A percentile compares a stretch with the other conserved stretches of the same genome.
Conservation (phyloP, 1,139 yeast species). For the Insectozyma bohioensis region DNA sequence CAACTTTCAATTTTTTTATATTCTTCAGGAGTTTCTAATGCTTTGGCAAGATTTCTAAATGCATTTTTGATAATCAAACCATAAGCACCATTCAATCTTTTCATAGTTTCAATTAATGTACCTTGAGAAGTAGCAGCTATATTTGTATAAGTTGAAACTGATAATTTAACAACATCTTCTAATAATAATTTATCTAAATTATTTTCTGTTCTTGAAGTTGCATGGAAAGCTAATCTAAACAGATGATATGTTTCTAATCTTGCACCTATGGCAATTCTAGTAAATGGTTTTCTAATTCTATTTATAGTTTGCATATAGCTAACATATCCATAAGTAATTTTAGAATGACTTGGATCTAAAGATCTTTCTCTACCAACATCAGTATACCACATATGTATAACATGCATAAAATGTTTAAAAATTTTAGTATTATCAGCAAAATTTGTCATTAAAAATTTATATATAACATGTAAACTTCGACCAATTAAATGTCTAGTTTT, state of each 20-base stretch:
- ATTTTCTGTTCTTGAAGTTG: constrained; percentile 73
- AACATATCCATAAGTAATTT: constrained; percentile 35
- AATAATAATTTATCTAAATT: constrained; percentile 64
- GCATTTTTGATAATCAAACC: constrained; percentile 48
- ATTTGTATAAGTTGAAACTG: constrained; percentile 71
- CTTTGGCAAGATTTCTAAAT: constrained; percentile 49
- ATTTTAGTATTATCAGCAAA: constrained; percentile 70
- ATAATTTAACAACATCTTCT: constrained; percentile 64
- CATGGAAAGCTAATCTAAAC: constrained; percentile 70
- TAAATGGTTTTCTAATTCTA: constrained; percentile 64
- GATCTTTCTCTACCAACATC: constrained; percentile 79
- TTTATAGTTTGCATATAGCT: constrained; percentile 42
- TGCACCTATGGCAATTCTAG: constrained; percentile 76
- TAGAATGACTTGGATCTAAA: constrained; percentile 53
- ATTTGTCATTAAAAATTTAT: constrained; percentile 46
- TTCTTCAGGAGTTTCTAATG: constrained; percentile 51
- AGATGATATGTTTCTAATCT: constrained; percentile 78
- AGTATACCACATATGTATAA: constrained; percentile 76
- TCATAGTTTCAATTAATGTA: constrained; percentile 68
- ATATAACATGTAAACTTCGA: constrained; percentile 60
- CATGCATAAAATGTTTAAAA: constrained; percentile 64
- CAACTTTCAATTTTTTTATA: constrained; percentile 67
- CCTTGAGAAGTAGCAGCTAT: constrained; percentile 72
- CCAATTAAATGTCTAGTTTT: constrained; percentile 65
- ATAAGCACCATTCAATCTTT: constrained; percentile 71